Evolutionary conservation across 352 stramenopile species (phyloP).

Genomic region (Phytophthora sp.): DNA sequence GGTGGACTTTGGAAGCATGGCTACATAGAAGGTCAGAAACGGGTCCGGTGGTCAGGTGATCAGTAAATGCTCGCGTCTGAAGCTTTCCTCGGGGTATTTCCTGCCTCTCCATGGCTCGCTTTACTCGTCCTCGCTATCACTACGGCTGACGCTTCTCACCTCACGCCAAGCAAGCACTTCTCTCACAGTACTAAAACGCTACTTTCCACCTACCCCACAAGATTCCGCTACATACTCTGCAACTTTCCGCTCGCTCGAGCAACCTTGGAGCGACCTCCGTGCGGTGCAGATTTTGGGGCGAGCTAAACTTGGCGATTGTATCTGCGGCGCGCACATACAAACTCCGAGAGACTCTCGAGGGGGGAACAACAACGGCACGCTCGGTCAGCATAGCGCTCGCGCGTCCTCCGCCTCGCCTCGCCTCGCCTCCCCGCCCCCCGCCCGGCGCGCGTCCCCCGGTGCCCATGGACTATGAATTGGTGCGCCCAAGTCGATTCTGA

Average conservation of each 20-base stretch:
- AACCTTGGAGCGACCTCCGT: not conserved
- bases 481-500: conserved; percentile 27
- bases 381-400: not conserved
- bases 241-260: no score
- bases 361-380: conserved; percentile 21
- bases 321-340: no score
- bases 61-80: no score
- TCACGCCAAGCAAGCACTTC: not conserved
- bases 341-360: no score
- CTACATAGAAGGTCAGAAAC: no score
- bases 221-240: not conserved
- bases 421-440: not conserved
- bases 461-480: conserved; percentile 59
- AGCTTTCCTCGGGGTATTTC: no score
- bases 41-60: no score
- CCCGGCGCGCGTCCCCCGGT: not conserved
- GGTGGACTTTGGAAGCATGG: no score
- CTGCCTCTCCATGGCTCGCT: no score
- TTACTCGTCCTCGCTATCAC: no score
- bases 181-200: not conserved
- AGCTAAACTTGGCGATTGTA: no score
- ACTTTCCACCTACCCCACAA: not conserved
- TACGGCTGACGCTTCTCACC: not conserved
- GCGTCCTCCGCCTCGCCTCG: not conserved
- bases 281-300: no score